These are phyloP conservation scores for Oryza australiensis DNA, from an alignment of 176 grass and related monocot species.

Conservation along the genomic window DNA sequence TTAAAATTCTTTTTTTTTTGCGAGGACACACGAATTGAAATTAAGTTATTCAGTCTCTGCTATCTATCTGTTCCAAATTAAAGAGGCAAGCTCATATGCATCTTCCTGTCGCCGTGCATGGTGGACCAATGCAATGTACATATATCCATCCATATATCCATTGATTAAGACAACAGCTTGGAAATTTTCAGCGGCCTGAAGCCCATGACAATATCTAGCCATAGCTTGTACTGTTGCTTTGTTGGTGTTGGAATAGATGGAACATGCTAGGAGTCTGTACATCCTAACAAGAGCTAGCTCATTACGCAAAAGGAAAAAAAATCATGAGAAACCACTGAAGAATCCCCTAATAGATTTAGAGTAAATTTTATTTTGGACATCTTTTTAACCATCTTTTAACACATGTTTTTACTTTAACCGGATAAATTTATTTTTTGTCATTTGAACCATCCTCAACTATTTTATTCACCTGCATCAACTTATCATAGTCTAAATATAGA, in stretches of 20 bases:
- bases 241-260: conserved; percentile 25
- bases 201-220: not conserved
- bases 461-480: no score
- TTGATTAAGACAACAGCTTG: conserved; percentile 19
- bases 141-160: not conserved
- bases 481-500: no score
- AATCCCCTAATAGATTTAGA: not conserved
- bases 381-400: no score
- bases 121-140: not conserved
- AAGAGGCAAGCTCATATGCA: not conserved
- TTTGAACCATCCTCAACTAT: no score
- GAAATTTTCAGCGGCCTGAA: conserved; percentile 12
- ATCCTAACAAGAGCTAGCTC: not conserved
- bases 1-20: no score
- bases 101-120: not conserved
- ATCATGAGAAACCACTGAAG: not conserved
- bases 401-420: no score
- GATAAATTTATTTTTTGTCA: no score
- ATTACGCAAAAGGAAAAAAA: not conserved
- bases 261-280: not conserved
- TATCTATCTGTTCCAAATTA: not conserved
- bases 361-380: no score
- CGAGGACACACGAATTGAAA: not conserved
- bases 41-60: not conserved
- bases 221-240: not conserved